Evolutionary conservation across 108 stramenopile species (phyloP).

Genomic region (Cylindrotheca fusiformis): DNA sequence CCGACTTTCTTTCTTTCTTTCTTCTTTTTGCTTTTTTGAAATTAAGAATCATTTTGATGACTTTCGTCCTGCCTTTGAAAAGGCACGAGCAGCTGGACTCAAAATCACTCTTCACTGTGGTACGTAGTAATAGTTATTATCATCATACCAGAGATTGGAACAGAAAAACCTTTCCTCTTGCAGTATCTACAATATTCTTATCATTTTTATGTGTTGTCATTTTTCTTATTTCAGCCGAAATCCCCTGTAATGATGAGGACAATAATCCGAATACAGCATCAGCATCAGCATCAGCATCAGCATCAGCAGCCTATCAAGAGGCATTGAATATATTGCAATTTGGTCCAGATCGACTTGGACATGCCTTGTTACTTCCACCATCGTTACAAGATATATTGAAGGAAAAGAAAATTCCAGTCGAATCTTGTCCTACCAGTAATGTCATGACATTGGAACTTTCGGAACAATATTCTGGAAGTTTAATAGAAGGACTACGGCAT

Average conservation of each 20-base stretch:
- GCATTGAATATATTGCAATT: slow-evolving; percentile 47
- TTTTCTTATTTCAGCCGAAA: slow-evolving; percentile 28
- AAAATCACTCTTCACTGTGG: slow-evolving; percentile 77
- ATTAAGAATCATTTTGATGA: slow-evolving; percentile 11
- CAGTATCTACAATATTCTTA: background rate
- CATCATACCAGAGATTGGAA: background rate
- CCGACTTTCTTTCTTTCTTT: background rate
- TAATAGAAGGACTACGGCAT: slow-evolving; percentile 53
- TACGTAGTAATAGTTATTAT: background rate
- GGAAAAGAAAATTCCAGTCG: slow-evolving; percentile 49
- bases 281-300: slow-evolving; percentile 1
- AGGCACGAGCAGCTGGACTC: slow-evolving; percentile 51
- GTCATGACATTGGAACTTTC: slow-evolving; percentile 73
- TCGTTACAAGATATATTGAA: slow-evolving; percentile 28
- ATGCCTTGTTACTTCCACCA: slow-evolving; percentile 52
- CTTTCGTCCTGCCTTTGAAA: slow-evolving; percentile 50
- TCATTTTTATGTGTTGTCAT: background rate
- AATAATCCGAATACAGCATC: slow-evolving; percentile 7
- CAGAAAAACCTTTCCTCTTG: background rate
- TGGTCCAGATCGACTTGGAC: slow-evolving; percentile 67
- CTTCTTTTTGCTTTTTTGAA: background rate
- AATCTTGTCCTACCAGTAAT: slow-evolving; percentile 78
- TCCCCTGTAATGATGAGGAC: slow-evolving; percentile 31
- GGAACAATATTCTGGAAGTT: slow-evolving; percentile 30
- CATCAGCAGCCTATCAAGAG: slow-evolving; percentile 11